These are phyloP conservation scores for Fusarium pseudoanthophilum DNA, from an alignment of 2,329 filamentous ascomycete species.

Conservation along the genomic window DNA sequence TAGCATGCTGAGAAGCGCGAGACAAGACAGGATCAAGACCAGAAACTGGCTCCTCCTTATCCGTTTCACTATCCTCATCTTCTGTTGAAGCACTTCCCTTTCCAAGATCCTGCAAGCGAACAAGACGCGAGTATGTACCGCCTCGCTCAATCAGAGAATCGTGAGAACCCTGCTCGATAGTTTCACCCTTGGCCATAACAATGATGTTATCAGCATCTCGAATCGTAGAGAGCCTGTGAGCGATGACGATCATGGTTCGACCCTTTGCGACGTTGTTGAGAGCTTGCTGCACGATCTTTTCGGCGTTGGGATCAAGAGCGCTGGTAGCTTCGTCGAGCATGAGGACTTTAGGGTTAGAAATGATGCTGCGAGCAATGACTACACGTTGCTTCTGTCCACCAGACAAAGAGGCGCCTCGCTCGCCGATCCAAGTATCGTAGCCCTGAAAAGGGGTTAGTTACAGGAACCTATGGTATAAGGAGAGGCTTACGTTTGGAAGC, in stretches of 20 bases:
- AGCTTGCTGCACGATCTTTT: conserved; percentile 65
- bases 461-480: accelerated
- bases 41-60: conserved; percentile 53
- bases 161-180: conserved; percentile 72
- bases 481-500: conserved; percentile 51
- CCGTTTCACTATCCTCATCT: conserved; percentile 30
- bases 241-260: conserved; percentile 74
- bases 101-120: conserved; percentile 56
- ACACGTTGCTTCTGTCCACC: conserved; percentile 75
- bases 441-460: conserved; percentile 47
- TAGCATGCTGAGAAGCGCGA: conserved; percentile 38
- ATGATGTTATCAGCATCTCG: conserved; percentile 73
- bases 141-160: conserved; percentile 61
- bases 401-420: conserved; percentile 72
- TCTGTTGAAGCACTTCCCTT: conserved; percentile 19
- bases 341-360: conserved; percentile 71
- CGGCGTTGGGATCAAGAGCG: conserved; percentile 60
- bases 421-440: conserved; percentile 71
- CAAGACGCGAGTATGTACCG: conserved; percentile 63
- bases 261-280: conserved; percentile 64
- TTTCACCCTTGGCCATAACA: conserved; percentile 68
- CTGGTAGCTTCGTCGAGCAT: conserved; percentile 77
- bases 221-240: conserved; percentile 69
- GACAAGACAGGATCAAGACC: conserved; percentile 43
- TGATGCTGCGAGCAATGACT: conserved; percentile 73